These are phyloP conservation scores for Xylaria telfairii DNA, from an alignment of 495 filamentous ascomycete genomes.

Conservation along the genomic window DNA sequence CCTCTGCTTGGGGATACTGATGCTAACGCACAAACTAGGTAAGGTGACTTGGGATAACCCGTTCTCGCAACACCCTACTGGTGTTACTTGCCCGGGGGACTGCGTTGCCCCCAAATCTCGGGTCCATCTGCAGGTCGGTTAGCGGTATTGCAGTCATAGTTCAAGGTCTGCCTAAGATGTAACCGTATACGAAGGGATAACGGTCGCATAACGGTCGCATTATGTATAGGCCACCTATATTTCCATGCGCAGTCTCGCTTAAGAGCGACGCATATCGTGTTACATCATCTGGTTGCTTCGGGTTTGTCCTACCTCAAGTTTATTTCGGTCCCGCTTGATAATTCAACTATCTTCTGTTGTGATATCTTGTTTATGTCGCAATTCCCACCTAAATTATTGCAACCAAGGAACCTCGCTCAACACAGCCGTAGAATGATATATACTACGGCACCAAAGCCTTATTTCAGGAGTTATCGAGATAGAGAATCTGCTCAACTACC, in stretches of 20 bases:
- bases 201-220: neutral
- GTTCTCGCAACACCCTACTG: neutral
- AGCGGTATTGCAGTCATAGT: neutral
- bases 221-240: neutral
- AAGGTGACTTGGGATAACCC: neutral
- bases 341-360: neutral
- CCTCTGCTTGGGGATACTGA: neutral
- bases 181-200: neutral
- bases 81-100: neutral
- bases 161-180: neutral
- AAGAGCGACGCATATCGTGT: neutral
- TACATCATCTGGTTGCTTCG: neutral
- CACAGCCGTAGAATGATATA: neutral
- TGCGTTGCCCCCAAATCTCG: neutral
- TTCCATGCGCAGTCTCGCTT: neutral
- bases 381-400: neutral
- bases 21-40: neutral
- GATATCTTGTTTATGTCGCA: neutral
- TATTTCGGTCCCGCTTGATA: neutral
- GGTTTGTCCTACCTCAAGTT: neutral
- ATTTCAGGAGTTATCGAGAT: slow-evolving; percentile 2
- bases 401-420: neutral
- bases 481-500: neutral
- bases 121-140: neutral
- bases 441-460: neutral